Base-by-base conservation (phyloP, 352 stramenopile genomes). In the Pythium sp. region DNA sequence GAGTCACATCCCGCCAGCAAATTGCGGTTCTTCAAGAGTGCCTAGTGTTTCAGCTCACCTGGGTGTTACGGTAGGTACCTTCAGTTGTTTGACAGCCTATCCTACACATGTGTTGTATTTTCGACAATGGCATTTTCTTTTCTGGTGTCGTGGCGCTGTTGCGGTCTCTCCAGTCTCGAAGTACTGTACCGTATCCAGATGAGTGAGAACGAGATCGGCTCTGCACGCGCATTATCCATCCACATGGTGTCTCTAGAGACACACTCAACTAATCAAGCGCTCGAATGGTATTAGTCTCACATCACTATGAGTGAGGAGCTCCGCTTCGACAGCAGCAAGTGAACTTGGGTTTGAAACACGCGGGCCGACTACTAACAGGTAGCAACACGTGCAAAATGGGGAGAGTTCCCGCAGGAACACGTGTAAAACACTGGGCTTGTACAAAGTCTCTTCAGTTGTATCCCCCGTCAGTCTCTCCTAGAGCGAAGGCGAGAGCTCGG, bases 21-120 rank as follows among this genome's bases (percentile, higher is more conserved):
- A 22, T 5, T 64, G 58, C 58, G 22, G 36, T 64, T 64, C 58
- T 64, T 64, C 58, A 64, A 64, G 11, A 15, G 15, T 49, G 58
- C 58, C 58, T 38, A 26, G 38, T 62, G 32, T 47, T 11, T 49
- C 38, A 46, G 18, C 38, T 32, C 30, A 5, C 38, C 4, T 46
- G 38, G 26, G 12, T 36, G 22, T 11, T 36, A 36, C 53, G 5
- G 20, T 14, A 7, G 22, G 12, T 22, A 38, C 12, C 20, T 34
- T 18, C 14, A 14, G 18, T 46, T 15, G 38, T 46, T 46, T 20
- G 12, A 7, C 38, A 46, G 38, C 38, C 38, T 46, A 46, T 46
- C 38, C 38, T 46, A 20, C 38, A 7, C 38, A 20, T 14, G 12
- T 7, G 12, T 14, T 46, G 38, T 46, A 38, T 46, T 46, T 14